Percentiles rank a stretch among this genome's conserved stretches.
Conservation (phyloP, 768 basidiomycete genomes). For the Leccinum barrowsii region DNA sequence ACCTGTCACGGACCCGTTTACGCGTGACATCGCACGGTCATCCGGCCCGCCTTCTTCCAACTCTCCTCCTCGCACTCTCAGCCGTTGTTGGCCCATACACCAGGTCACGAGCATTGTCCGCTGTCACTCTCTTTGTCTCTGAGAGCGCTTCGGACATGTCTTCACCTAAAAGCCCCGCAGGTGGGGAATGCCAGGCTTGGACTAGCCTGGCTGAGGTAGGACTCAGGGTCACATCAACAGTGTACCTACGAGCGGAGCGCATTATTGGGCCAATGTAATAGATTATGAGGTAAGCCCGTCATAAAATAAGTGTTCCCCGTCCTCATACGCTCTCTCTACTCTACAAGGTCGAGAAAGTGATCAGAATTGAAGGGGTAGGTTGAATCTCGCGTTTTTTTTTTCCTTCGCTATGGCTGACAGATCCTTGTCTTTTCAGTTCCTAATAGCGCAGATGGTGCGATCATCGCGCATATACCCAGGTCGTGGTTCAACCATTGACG, state of each 20-base stretch:
- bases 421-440: too few relatives aligned
- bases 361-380: slow-evolving; percentile 52
- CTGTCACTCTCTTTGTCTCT: slow-evolving; percentile 55
- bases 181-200: too few relatives aligned
- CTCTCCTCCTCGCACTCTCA: too few relatives aligned
- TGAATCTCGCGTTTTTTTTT: too few relatives aligned
- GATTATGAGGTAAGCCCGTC: slow-evolving; percentile 46
- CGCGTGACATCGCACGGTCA: too few relatives aligned
- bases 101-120: slow-evolving; percentile 53
- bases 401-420: too few relatives aligned
- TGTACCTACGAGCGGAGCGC: slow-evolving; percentile 32
- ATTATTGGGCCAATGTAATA: slow-evolving; percentile 46
- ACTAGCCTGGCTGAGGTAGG: slow-evolving; percentile 65
- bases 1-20: too few relatives aligned
- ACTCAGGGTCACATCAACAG: slow-evolving; percentile 48
- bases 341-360: slow-evolving; percentile 53
- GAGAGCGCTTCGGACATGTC: slow-evolving; percentile 51
- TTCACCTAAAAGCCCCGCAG: too few relatives aligned
- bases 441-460: too few relatives aligned
- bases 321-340: background rate
- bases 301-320: background rate
- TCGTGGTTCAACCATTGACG: too few relatives aligned
- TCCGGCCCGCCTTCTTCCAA: too few relatives aligned
- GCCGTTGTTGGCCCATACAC: slow-evolving; percentile 57
- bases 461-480: too few relatives aligned